These are phyloP conservation scores for Ogataea methanolica DNA, from an alignment of 805 yeast species.

Conservation along the genomic window DNA sequence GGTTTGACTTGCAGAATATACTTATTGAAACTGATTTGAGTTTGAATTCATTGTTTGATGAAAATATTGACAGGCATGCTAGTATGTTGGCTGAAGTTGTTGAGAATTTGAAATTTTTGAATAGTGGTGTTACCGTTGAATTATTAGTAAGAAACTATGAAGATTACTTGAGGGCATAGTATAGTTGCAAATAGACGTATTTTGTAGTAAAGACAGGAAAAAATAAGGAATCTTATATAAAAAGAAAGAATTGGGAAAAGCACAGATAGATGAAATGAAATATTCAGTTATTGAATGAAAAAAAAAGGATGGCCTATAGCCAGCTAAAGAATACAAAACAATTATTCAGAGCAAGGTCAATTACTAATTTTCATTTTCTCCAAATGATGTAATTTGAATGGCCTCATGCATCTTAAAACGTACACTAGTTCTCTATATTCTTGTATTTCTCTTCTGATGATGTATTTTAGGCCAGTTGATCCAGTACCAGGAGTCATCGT, in stretches of 20 bases:
- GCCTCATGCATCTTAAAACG: conserved; percentile 26
- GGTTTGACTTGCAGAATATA: conserved; percentile 24
- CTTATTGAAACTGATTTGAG: conserved; percentile 53
- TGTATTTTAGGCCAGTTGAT: background rate
- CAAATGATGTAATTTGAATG: conserved; percentile 11
- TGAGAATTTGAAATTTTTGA: conserved; percentile 3
- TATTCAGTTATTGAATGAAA: too few species aligned
- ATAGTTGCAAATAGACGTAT: background rate
- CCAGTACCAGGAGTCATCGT: background rate
- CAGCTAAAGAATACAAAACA: too few species aligned
- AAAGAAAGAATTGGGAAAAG: too few species aligned
- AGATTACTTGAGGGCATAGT: background rate
- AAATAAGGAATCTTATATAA: too few species aligned
- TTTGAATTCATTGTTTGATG: conserved; percentile 20
- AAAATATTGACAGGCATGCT: conserved; percentile 5
- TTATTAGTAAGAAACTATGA: conserved; percentile 8
- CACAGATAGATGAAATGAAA: too few species aligned
- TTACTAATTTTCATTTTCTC: background rate
- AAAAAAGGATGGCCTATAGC: too few species aligned
- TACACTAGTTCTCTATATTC: conserved; percentile 24
- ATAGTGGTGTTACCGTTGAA: conserved; percentile 3
- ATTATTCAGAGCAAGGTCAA: background rate
- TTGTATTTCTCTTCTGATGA: conserved; percentile 4
- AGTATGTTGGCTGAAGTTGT: conserved; percentile 8
- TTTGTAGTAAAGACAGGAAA: too few species aligned